Evolutionary conservation across 805 yeast genomes (phyloP).

Genomic region (Ogataea populi-albae): DNA sequence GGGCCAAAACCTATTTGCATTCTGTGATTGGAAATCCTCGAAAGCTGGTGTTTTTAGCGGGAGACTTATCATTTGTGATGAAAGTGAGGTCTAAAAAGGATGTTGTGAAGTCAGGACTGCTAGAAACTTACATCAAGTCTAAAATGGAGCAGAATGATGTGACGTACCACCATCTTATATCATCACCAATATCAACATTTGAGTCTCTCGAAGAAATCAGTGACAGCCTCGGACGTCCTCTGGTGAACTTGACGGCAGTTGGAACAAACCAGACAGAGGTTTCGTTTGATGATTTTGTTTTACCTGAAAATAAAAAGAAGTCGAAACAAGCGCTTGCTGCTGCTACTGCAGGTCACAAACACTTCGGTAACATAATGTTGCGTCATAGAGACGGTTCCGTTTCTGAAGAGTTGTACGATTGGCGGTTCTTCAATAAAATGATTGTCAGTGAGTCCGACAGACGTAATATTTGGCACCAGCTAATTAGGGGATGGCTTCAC

Average conservation of each 20-base stretch:
- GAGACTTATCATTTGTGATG: constrained; percentile 39
- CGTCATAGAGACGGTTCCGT: constrained; percentile 31
- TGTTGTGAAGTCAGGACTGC: constrained; percentile 33
- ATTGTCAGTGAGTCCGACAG: constrained; percentile 36
- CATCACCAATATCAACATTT: constrained; percentile 29
- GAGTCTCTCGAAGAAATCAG: constrained; percentile 28
- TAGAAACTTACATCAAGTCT: constrained; percentile 33
- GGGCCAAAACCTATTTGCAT: constrained; percentile 42
- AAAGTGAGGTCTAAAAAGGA: constrained; percentile 32
- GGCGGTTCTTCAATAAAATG: constrained; percentile 58
- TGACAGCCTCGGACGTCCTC: constrained; percentile 26
- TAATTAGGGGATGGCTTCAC: constrained; percentile 45
- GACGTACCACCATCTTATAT: constrained; percentile 30
- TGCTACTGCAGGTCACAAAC: constrained; percentile 27
- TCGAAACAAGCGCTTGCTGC: constrained; percentile 32
- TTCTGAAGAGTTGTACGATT: constrained; percentile 49
- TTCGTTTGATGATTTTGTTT: constrained; percentile 24
- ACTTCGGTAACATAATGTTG: constrained; percentile 33
- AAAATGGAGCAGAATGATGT: constrained; percentile 21
- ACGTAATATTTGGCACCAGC: constrained; percentile 44
- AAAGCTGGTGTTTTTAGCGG: constrained; percentile 39
- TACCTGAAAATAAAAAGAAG: constrained; percentile 29
- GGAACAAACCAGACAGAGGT: constrained; percentile 20
- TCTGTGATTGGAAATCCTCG: constrained; percentile 45
- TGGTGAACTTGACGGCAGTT: constrained; percentile 26